Percentiles rank a stretch among this genome's conserved stretches.
Evolutionary conservation across 2,329 filamentous ascomycete genomes (phyloP).

Genomic region (Aspergillus ustus): DNA sequence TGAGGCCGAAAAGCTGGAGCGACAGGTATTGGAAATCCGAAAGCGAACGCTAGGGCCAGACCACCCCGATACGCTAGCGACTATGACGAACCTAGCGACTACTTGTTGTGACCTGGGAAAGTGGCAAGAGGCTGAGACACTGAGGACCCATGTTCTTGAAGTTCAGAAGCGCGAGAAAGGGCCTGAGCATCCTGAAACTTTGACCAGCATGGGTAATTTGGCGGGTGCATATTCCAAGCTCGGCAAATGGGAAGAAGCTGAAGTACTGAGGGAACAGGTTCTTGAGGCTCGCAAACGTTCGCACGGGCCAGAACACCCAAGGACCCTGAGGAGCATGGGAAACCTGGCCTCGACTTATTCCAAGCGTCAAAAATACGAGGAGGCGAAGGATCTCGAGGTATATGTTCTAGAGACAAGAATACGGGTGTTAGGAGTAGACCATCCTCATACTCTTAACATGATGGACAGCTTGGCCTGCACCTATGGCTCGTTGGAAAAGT

Average conservation of each 20-base stretch:
- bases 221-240: not conserved
- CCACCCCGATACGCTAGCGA: not conserved
- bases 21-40: not conserved
- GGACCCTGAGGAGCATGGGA: not conserved
- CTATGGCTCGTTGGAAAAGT: not conserved
- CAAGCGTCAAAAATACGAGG: not conserved
- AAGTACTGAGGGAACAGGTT: too few relatives aligned
- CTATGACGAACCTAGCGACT: not conserved
- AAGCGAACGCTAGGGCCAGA: not conserved
- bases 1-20: constrained; percentile 18
- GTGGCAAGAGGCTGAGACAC: not conserved
- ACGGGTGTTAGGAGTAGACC: not conserved
- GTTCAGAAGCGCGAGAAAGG: not conserved
- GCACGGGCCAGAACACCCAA: not conserved
- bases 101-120: not conserved
- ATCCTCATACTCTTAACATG: not conserved
- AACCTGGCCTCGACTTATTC: not conserved
- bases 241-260: too few relatives aligned
- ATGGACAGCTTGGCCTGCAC: not conserved
- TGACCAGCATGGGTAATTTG: not conserved
- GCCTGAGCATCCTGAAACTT: not conserved
- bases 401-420: not conserved
- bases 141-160: not conserved
- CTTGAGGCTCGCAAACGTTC: not conserved
- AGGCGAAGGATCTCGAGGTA: not conserved